Evolutionary conservation across 164 flowering plant species (phyloP).

Genomic region (Annona cherimola): DNA sequence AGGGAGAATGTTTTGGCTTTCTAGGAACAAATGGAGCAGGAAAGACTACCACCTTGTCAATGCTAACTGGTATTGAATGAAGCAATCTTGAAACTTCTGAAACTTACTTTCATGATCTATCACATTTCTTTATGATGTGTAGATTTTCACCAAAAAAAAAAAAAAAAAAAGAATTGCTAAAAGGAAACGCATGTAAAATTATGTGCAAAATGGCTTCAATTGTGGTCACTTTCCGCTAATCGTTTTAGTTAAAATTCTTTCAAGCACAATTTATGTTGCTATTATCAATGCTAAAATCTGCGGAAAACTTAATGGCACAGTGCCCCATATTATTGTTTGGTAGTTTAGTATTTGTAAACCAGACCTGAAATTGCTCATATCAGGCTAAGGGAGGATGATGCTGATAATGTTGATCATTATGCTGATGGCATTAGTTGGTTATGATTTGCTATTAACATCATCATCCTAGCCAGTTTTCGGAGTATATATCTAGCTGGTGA

Average conservation of each 20-base stretch:
- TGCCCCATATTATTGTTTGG: not conserved
- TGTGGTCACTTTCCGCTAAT: not conserved
- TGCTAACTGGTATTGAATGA: slow-evolving; percentile 67
- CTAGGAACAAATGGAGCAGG: slow-evolving; percentile 99
- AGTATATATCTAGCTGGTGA: no score
- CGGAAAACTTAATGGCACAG: not conserved
- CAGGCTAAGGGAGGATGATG: not conserved
- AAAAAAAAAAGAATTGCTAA: no score
- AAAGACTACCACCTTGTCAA: slow-evolving; percentile 94
- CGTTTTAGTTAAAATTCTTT: no score
- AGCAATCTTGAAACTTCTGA: not conserved
- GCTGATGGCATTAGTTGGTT: no score
- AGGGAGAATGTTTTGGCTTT: slow-evolving; percentile 99
- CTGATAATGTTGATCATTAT: not conserved
- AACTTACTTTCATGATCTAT: no score
- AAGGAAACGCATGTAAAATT: not conserved
- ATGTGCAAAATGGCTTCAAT: not conserved
- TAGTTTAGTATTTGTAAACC: no score
- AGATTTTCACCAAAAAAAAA: no score
- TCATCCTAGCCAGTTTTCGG: no score
- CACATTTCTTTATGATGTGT: no score
- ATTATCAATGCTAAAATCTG: not conserved
- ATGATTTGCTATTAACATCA: no score
- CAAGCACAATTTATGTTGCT: no score
- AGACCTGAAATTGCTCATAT: not conserved